Evolutionary conservation across 139 green algal genomes (phyloP), one percentile per base, ranked within the genome.

Genomic region (Chlamydomonas schloesseri): DNA sequence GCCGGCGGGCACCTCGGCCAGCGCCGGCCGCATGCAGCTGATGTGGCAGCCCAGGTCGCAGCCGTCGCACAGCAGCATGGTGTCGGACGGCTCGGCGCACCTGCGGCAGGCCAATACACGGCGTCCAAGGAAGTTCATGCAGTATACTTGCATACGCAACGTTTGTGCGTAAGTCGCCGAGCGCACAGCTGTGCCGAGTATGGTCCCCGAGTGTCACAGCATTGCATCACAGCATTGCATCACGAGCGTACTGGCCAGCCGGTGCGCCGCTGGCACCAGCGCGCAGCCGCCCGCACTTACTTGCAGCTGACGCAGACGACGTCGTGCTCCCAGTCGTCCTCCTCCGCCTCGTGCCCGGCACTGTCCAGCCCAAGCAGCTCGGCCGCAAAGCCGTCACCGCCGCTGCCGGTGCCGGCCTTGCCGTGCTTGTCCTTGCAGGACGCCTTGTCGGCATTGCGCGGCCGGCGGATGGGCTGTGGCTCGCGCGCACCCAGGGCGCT

Each of bases 21-120:
- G 84, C 18, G 76, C 33, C 15, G 91, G 88, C 37, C 55, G 37
- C 36, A 93, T 67, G 78, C 91, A 93, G 53, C 55, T 70, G 42
- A 79, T 95, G 87, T 95, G 92, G 82, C 87, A 93, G 42, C 73
- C 88, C 0, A 24, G 72, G 37, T 93, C 88, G 65, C 92, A 95
- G 55, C 92, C 92, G 60, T 95, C 92, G 81, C 92, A 95, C 53
- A 95, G 78, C 62, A 95, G 83, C 83, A 95, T 71, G 42, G 47
- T 91, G 36, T 91, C 67, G 6, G 82, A 84, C 21, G 87, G 90
- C 68, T 91, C 29, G 0, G 65, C 50, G 5, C 75, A 15, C n/a
- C 83, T 86, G 65, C 87, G 57, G 57, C n/a, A n/a, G n/a, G n/a
- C n/a, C n/a, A n/a, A n/a, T n/a, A n/a, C n/a, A n/a, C n/a, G n/a